Evolutionary conservation across 148 eudicot species (phyloP), one percentile per base, ranked within the genome.

Genomic region (Cornus kousa): DNA sequence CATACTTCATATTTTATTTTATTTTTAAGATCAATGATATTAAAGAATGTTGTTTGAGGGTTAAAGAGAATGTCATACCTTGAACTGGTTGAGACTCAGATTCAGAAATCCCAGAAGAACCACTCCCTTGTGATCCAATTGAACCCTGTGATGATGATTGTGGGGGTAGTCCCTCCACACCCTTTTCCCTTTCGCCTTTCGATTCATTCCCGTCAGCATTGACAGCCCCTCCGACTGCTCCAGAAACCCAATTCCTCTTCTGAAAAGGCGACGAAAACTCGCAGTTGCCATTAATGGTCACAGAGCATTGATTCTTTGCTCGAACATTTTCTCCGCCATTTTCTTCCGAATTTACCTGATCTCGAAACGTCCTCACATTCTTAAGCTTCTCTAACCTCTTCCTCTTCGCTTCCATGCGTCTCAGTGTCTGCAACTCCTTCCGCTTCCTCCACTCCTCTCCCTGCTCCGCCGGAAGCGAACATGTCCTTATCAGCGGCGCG

Each of bases 371-470:
- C 10, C 81, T 80, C 40, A 55, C 62, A 76, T 77, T 85, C 84
- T 73, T 88, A 71, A 80, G 74, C 82, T 88, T 91, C 82, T 91
- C 92, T 16, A 81, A 14, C 2, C 91, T 79, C 83, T 85, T 87
- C 68, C 85, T 79, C 88, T 88, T 89, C 0, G 88, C 90, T 79
- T 86, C 89, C 84, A 83, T 65, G 0, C 95, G 67, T 37, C 90
- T 78, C 55, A 80, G 17, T n/a, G 73, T 64, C 87, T 91, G 91
- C 67, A 77, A n/a, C 83, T 88, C 90, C 77, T 85, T 91, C 74
- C 91, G 80, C 79, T 81, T 83, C 81, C 84, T 76, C 83, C 83
- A 74, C 81, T 86, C 87, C 82, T 85, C 90, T 77, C 83, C 89
- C 22, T 80, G 67, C 74, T 74, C 89, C 74, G 68, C 28, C 17